A percentile compares a stretch with the other conserved stretches of the same genome.
Evolutionary conservation across 345 rosid species (phyloP).

Genomic region (Syzygium jambos): DNA sequence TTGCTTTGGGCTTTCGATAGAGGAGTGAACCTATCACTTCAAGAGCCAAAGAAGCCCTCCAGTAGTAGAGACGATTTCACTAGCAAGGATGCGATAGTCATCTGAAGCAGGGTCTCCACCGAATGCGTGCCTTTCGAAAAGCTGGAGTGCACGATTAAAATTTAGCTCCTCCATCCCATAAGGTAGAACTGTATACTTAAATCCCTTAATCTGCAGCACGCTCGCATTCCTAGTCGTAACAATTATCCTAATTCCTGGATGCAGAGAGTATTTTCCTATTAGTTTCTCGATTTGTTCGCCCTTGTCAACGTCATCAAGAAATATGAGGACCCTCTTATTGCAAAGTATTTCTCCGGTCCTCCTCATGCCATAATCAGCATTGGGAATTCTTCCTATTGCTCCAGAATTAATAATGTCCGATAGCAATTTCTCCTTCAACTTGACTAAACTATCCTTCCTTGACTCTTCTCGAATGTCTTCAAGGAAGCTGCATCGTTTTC

Average conservation of each 20-base stretch:
- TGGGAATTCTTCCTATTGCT: background rate
- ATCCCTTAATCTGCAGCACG: background rate
- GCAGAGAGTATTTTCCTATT: background rate
- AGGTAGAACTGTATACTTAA: background rate
- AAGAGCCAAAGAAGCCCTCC: constrained; percentile 1
- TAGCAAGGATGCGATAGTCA: background rate
- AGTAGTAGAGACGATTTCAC: background rate
- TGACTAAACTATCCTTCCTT: background rate
- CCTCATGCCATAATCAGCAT: background rate
- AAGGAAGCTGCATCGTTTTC: background rate
- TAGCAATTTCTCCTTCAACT: background rate
- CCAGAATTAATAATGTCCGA: background rate
- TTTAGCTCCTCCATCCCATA: no score
- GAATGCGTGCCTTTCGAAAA: constrained; percentile 2
- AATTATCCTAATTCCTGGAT: background rate
- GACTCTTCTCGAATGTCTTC: background rate
- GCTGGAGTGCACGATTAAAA: background rate
- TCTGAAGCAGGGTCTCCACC: background rate
- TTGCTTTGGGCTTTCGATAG: background rate
- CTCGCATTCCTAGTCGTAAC: background rate
- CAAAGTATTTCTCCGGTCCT: background rate
- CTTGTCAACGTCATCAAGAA: background rate
- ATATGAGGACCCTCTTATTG: background rate
- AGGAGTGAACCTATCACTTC: background rate
- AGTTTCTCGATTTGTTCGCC: background rate